phyloP scores from a whole-genome alignment of 805 yeast species.

The Wickerhamiella brachini region DNA sequence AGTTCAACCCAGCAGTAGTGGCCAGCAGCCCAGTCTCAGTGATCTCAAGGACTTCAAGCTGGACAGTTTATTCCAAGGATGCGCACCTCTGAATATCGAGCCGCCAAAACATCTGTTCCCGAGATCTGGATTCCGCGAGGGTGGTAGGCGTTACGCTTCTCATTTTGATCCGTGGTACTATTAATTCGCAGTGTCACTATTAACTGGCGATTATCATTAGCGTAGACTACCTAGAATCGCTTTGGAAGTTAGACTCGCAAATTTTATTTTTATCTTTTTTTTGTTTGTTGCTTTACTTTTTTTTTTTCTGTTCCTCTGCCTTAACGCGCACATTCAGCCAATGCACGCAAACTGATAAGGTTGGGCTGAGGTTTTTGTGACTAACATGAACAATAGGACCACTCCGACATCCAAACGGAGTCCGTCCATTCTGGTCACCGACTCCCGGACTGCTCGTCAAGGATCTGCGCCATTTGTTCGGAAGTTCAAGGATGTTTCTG shows the following conservation, averaged over 20 bases:
- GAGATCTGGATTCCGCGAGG: neutral
- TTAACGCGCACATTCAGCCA: no score
- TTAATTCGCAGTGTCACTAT: no score
- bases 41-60: neutral
- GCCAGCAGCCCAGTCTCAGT: neutral
- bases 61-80: neutral
- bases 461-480: constrained; percentile 36
- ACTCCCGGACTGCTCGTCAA: constrained; percentile 46
- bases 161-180: neutral
- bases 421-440: constrained; percentile 89
- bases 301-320: no score
- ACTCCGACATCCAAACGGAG: constrained; percentile 69
- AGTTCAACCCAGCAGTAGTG: neutral
- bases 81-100: neutral
- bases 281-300: no score
- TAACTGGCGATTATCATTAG: no score
- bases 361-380: neutral
- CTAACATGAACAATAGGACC: constrained; percentile 5
- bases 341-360: neutral
- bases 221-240: no score
- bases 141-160: neutral
- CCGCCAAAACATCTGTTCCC: neutral
- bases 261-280: no score
- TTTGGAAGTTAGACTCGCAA: no score
- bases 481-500: constrained; percentile 64